Conservation (phyloP, 176 grass and related monocot species). For the Lolium rigidum region DNA sequence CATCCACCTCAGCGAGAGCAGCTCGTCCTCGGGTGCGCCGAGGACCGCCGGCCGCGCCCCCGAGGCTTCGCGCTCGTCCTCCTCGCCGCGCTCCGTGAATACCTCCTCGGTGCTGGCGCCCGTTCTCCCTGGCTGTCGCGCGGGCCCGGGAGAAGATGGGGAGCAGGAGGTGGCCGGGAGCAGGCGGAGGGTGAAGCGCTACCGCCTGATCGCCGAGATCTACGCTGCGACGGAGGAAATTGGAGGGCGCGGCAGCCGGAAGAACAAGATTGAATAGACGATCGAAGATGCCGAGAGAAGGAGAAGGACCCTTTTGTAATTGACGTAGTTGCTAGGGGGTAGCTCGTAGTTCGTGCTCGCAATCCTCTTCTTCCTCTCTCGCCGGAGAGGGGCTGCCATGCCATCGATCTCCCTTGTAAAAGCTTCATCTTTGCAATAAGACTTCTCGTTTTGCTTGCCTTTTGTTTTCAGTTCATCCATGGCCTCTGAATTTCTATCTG, state of each 20-base stretch:
- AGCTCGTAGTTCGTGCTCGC: conserved; percentile 32
- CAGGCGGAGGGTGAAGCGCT: conserved; percentile 49
- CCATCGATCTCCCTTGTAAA: conserved; percentile 25
- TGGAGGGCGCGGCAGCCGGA: conserved; percentile 14
- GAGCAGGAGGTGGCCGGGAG: conserved; percentile 36
- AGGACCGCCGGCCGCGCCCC: neutral
- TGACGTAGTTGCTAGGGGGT: conserved; percentile 44
- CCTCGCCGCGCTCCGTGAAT: conserved; percentile 46
- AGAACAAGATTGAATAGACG: conserved; percentile 33
- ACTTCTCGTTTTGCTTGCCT: neutral
- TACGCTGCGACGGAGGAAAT: conserved; percentile 47
- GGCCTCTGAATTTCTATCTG: neutral
- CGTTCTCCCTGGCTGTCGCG: neutral
- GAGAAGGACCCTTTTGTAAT: conserved; percentile 41
- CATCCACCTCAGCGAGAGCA: conserved; percentile 51
- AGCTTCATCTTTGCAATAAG: conserved; percentile 43
- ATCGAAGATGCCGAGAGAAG: neutral
- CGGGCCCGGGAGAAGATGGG: conserved; percentile 16
- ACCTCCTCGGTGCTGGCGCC: neutral
- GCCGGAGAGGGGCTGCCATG: neutral
- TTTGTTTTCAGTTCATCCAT: neutral
- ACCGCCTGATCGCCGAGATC: conserved; percentile 57
- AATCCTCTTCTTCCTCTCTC: conserved; percentile 18
- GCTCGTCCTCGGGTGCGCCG: neutral
- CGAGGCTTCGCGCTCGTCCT: conserved; percentile 22